Conservation (phyloP, 2,329 filamentous ascomycete genomes). For the Fusarium clavum region DNA sequence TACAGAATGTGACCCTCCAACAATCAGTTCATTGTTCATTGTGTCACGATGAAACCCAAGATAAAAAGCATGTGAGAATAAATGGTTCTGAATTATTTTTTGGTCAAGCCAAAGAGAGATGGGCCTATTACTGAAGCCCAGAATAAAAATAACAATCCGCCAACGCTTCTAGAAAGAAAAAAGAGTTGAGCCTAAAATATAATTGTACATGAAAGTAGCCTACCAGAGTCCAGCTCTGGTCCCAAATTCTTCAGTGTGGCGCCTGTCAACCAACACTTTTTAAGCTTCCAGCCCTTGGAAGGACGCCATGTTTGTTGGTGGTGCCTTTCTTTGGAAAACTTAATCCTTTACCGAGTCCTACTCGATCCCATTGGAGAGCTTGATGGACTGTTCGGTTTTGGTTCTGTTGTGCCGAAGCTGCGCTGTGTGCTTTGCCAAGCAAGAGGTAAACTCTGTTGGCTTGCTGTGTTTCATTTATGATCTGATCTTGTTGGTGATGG, state of each 20-base stretch:
- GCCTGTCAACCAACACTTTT: slow-evolving; percentile 19
- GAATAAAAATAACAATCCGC: not conserved
- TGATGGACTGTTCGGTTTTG: slow-evolving; percentile 16
- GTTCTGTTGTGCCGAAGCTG: slow-evolving; percentile 5
- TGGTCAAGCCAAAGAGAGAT: slow-evolving; percentile 15
- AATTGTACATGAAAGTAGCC: slow-evolving; percentile 16
- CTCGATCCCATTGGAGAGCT: slow-evolving; percentile 30
- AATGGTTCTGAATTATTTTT: slow-evolving; percentile 12
- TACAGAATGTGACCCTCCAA: not conserved
- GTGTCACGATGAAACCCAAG: not conserved
- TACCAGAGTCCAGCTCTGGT: slow-evolving; percentile 6
- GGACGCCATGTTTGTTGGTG: not conserved
- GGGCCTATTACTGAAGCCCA: not conserved
- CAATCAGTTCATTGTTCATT: not conserved
- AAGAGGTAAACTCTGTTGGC: not conserved
- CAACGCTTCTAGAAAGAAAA: not conserved
- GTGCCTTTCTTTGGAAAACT: not conserved
- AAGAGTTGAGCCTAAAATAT: not conserved
- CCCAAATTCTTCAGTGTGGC: slow-evolving; percentile 9
- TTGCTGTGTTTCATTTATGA: slow-evolving; percentile 29
- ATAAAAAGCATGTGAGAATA: not conserved
- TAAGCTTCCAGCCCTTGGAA: slow-evolving; percentile 3
- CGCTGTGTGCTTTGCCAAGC: not conserved
- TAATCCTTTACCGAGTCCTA: slow-evolving; percentile 15
- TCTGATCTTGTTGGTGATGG: slow-evolving; percentile 57